These are phyloP conservation scores for Leccinum ochraceum DNA, from an alignment of 768 basidiomycete species.

Conservation along the genomic window DNA sequence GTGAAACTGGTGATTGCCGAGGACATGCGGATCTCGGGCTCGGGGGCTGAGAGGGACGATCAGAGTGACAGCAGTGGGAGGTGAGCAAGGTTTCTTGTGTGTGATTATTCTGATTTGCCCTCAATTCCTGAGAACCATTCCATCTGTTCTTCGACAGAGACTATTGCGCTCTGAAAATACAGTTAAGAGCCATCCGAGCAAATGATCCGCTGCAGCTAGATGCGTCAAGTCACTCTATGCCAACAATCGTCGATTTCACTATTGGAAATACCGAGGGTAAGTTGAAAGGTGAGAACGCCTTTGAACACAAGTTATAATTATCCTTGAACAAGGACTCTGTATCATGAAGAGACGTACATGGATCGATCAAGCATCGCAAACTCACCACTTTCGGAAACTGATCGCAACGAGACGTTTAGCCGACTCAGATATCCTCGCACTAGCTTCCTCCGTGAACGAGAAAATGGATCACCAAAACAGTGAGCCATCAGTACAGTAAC, in stretches of 20 bases:
- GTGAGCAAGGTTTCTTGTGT: slow-evolving; percentile 4
- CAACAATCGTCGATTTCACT: slow-evolving; percentile 1
- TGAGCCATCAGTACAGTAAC: slow-evolving; percentile 5
- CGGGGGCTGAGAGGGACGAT: not conserved
- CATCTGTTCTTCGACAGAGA: slow-evolving; percentile 44
- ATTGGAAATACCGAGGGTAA: slow-evolving; percentile 4
- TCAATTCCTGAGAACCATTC: not conserved
- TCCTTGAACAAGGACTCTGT: not conserved
- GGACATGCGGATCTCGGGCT: not conserved
- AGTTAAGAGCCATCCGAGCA: slow-evolving; percentile 57
- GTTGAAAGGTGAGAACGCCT: slow-evolving; percentile 10
- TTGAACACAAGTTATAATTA: not conserved
- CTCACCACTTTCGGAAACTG: not conserved
- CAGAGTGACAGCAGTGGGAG: slow-evolving; percentile 2
- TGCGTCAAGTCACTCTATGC: slow-evolving; percentile 12
- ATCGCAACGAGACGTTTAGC: not conserved
- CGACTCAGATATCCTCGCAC: not conserved
- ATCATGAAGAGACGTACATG: slow-evolving; percentile 7
- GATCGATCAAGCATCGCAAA: not conserved
- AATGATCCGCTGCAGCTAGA: slow-evolving; percentile 24
- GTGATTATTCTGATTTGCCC: not conserved
- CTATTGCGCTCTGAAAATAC: slow-evolving; percentile 70
- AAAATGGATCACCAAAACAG: slow-evolving; percentile 8
- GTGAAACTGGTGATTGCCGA: slow-evolving; percentile 58
- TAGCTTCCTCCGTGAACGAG: not conserved